Conservation (phyloP, 306 rosid genomes). For the Citrullus amarus region DNA sequence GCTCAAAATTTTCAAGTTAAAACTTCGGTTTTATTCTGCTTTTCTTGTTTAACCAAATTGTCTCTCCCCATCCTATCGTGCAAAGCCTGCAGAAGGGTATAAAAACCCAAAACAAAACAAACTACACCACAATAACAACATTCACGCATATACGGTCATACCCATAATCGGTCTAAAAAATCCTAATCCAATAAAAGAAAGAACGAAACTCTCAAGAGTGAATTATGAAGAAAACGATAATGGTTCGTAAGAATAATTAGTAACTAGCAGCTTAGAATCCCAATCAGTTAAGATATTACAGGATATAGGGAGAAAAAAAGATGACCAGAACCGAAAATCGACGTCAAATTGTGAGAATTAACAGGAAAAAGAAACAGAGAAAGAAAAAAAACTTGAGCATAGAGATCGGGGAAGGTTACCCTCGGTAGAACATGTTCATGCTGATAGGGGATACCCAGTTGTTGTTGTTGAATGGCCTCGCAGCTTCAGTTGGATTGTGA, state of each 20-base stretch:
- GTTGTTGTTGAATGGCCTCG: background rate
- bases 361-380: background rate
- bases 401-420: background rate
- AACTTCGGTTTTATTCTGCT: background rate
- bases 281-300: background rate
- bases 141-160: background rate
- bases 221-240: background rate
- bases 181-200: background rate
- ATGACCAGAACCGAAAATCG: background rate
- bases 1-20: background rate
- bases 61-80: background rate
- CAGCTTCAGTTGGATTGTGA: background rate
- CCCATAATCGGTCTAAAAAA: background rate
- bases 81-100: background rate
- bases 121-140: background rate
- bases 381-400: background rate
- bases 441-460: background rate
- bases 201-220: background rate
- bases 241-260: background rate
- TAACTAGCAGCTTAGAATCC: background rate
- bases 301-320: background rate
- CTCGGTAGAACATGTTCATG: constrained; percentile 10
- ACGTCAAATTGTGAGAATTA: background rate
- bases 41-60: background rate
- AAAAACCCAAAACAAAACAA: background rate